These are phyloP conservation scores for Chaetomidium leptoderma DNA, from an alignment of 495 filamentous ascomycete genomes.

Conservation along the genomic window DNA sequence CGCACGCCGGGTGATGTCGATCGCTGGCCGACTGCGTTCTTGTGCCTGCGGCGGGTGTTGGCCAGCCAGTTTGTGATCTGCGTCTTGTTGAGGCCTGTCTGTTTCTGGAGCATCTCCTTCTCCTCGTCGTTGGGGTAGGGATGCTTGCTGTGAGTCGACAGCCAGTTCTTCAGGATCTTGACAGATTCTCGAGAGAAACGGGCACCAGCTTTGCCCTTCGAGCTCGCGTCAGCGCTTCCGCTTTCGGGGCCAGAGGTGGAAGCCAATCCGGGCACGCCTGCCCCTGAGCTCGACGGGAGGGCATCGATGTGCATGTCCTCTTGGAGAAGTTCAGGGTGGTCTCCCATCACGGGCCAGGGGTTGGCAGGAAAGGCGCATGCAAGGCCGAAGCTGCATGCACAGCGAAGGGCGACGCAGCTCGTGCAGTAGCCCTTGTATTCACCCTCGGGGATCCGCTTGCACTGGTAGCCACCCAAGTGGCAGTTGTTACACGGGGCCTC, in stretches of 20 bases:
- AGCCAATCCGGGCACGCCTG: slow-evolving; percentile 19
- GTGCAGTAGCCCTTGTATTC: slow-evolving; percentile 66
- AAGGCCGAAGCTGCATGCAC: slow-evolving; percentile 63
- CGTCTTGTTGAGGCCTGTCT: slow-evolving; percentile 67
- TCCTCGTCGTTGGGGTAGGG: slow-evolving; percentile 80
- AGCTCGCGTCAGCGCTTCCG: slow-evolving; percentile 28
- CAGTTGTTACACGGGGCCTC: slow-evolving; percentile 67
- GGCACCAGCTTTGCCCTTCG: slow-evolving; percentile 49
- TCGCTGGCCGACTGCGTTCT: slow-evolving; percentile 54
- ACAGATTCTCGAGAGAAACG: slow-evolving; percentile 70
- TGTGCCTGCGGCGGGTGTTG: slow-evolving; percentile 74
- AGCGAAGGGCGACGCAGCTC: slow-evolving; percentile 70
- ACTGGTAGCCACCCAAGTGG: slow-evolving; percentile 61
- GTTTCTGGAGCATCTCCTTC: slow-evolving; percentile 65
- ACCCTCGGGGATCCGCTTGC: slow-evolving; percentile 68
- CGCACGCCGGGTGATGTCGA: slow-evolving; percentile 55
- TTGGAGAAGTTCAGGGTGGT: slow-evolving; percentile 43
- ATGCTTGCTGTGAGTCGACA: slow-evolving; percentile 65
- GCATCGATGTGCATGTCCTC: slow-evolving; percentile 46
- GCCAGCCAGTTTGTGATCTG: slow-evolving; percentile 87
- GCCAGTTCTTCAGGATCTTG: slow-evolving; percentile 73
- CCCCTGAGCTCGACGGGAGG: slow-evolving; percentile 40
- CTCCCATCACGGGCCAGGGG: slow-evolving; percentile 44
- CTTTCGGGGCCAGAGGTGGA: slow-evolving; percentile 28
- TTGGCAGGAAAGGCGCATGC: slow-evolving; percentile 38